Percentiles rank a stretch among this genome's conserved stretches.
Evolutionary conservation across 1,284 basidiomycete genomes (phyloP).

Genomic region (Gastroboletus turbinatus): DNA sequence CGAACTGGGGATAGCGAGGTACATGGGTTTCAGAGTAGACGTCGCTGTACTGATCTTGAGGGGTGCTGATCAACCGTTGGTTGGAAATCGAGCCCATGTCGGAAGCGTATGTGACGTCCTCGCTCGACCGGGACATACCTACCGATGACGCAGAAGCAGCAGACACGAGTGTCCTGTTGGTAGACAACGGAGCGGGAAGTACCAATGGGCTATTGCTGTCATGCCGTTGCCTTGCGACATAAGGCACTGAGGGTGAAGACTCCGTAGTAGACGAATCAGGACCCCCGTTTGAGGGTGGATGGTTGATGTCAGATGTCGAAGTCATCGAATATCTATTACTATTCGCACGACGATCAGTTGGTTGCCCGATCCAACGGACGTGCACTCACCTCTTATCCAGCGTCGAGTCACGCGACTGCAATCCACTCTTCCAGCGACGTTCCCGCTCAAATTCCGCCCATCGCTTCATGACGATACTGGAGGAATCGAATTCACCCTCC

Average conservation of each 20-base stretch:
- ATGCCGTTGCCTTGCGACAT: slow-evolving; percentile 50
- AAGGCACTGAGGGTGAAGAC: slow-evolving; percentile 43
- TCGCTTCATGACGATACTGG: slow-evolving; percentile 97
- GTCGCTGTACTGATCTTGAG: slow-evolving; percentile 48
- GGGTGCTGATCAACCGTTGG: slow-evolving; percentile 54
- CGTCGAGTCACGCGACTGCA: slow-evolving; percentile 79
- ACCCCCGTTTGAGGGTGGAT: slow-evolving; percentile 44
- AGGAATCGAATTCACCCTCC: slow-evolving; percentile 94
- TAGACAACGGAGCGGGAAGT: slow-evolving; percentile 67
- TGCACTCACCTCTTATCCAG: slow-evolving; percentile 66
- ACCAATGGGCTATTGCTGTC: slow-evolving; percentile 70
- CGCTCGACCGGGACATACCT: slow-evolving; percentile 62
- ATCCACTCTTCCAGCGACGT: slow-evolving; percentile 87
- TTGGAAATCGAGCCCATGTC: slow-evolving; percentile 59
- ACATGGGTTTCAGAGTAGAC: slow-evolving; percentile 32
- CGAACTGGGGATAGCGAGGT: slow-evolving; percentile 36
- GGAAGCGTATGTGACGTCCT: slow-evolving; percentile 53
- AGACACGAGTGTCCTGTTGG: slow-evolving; percentile 48
- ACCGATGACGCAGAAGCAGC: slow-evolving; percentile 50
- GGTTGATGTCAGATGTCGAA: slow-evolving; percentile 73
- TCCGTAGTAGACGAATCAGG: slow-evolving; percentile 67
- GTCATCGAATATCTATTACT: slow-evolving; percentile 74
- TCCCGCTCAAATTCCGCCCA: slow-evolving; percentile 99
- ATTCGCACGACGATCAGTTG: slow-evolving; percentile 19
- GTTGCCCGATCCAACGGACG: slow-evolving; percentile 3